phyloP scores from a whole-genome alignment of 1,284 basidiomycete species.

The Rhodotorula sp. region DNA sequence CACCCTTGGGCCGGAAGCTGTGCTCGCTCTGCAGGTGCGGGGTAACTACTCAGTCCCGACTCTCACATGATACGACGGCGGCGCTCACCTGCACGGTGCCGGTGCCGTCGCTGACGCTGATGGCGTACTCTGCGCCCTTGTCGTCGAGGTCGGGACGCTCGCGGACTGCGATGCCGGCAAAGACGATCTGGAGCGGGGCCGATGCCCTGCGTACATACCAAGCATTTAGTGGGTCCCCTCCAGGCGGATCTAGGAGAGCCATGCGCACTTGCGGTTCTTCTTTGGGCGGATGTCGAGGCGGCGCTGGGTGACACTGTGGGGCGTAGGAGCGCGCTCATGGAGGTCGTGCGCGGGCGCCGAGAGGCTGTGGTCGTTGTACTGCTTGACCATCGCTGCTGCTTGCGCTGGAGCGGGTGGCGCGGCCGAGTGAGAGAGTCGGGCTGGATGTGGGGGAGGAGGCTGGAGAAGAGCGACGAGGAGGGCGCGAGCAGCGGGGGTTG shows the following conservation, averaged over 20 bases:
- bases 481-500: no score
- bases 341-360: constrained; percentile 4
- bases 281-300: constrained; percentile 15
- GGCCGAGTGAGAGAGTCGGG: no score
- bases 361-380: neutral
- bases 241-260: neutral
- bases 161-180: constrained; percentile 11
- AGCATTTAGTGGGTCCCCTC: neutral
- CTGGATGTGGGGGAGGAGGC: no score
- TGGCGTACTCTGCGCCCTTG: constrained; percentile 14
- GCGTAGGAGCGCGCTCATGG: constrained; percentile 3
- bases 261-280: constrained; percentile 22
- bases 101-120: constrained; percentile 17
- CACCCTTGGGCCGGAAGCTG: constrained; percentile 4
- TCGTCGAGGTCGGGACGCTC: constrained; percentile 7
- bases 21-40: constrained; percentile 15
- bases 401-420: no score
- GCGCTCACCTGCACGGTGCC: constrained; percentile 1
- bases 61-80: rapidly evolving
- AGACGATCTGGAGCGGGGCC: constrained; percentile 15
- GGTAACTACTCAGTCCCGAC: neutral
- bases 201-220: neutral
- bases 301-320: constrained; percentile 2
- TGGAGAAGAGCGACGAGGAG: no score
- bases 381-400: no score